phyloP scores from a whole-genome alignment of 1,284 basidiomycete genomes.

The Austroboletus rostrupii region DNA sequence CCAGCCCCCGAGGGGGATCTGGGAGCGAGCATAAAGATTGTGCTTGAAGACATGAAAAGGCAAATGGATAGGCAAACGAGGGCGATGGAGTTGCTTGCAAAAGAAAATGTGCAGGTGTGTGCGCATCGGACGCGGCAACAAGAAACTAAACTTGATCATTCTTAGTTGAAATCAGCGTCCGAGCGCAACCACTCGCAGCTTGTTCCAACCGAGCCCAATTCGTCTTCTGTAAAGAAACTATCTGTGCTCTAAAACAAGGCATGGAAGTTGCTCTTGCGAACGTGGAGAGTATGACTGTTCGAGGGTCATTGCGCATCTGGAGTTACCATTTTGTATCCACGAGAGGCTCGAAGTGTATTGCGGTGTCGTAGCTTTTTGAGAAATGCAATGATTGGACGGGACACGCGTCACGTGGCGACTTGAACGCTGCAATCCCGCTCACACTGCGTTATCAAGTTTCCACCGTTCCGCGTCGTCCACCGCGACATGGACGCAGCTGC shows the following conservation, averaged over 20 bases:
- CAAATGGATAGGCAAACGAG: slow-evolving; percentile 32
- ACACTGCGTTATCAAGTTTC: not conserved
- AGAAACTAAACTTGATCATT: slow-evolving; percentile 8
- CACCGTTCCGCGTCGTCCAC: not conserved
- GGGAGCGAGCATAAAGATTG: slow-evolving; percentile 22
- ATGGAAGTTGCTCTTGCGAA: not conserved
- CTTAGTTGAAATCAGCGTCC: slow-evolving; percentile 19
- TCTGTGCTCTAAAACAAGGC: slow-evolving; percentile 7
- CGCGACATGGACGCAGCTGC: slow-evolving; percentile 21
- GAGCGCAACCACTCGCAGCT: slow-evolving; percentile 15
- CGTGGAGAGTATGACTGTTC: not conserved
- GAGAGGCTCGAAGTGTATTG: too few species aligned
- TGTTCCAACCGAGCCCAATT: slow-evolving; percentile 10
- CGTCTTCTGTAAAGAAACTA: slow-evolving; percentile 18
- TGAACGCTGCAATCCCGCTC: slow-evolving; percentile 13
- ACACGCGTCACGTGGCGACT: slow-evolving; percentile 33
- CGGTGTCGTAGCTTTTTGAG: too few species aligned
- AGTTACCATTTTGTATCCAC: not conserved
- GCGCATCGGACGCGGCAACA: not conserved
- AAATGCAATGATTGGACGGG: not conserved
- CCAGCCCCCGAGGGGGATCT: slow-evolving; percentile 20
- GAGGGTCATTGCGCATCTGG: not conserved
- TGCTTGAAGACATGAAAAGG: slow-evolving; percentile 30
- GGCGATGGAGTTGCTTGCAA: slow-evolving; percentile 27
- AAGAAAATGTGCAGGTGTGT: slow-evolving; percentile 32